phyloP scores from a whole-genome alignment of 176 grass and related monocot species.

The Eragrostis nindensis region DNA sequence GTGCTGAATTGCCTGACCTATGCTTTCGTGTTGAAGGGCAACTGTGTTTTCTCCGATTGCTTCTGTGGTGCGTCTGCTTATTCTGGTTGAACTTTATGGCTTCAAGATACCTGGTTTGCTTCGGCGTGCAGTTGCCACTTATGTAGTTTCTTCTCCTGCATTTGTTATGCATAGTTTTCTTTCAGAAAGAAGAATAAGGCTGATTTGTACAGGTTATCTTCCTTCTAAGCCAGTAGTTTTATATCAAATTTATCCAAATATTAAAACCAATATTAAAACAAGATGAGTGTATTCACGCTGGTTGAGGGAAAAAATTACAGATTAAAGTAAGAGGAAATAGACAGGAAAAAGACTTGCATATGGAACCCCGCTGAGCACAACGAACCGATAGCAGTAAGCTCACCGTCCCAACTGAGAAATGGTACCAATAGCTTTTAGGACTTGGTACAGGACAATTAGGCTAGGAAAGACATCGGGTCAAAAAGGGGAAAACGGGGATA shows the following conservation, averaged over 20 bases:
- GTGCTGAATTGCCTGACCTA: not conserved
- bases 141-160: too few species aligned
- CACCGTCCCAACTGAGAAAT: too few species aligned
- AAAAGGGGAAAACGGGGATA: not conserved
- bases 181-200: too few species aligned
- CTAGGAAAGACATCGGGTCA: not conserved
- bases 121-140: too few species aligned
- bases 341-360: not conserved
- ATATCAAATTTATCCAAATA: not conserved
- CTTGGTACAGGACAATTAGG: not conserved
- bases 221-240: not conserved
- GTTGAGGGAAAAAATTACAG: not conserved
- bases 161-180: not conserved
- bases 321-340: not conserved
- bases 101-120: conserved; percentile 10
- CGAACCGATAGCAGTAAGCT: not conserved
- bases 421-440: too few species aligned
- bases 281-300: not conserved
- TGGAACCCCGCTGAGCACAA: not conserved
- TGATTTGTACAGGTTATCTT: not conserved
- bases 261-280: not conserved
- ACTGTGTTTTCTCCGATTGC: conserved; percentile 17
- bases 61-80: not conserved
- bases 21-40: not conserved
- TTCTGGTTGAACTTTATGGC: conserved; percentile 16